Evolutionary conservation across 2,329 filamentous ascomycete species (phyloP), one percentile per base, ranked within the genome.

Genomic region (Fusarium sp.): DNA sequence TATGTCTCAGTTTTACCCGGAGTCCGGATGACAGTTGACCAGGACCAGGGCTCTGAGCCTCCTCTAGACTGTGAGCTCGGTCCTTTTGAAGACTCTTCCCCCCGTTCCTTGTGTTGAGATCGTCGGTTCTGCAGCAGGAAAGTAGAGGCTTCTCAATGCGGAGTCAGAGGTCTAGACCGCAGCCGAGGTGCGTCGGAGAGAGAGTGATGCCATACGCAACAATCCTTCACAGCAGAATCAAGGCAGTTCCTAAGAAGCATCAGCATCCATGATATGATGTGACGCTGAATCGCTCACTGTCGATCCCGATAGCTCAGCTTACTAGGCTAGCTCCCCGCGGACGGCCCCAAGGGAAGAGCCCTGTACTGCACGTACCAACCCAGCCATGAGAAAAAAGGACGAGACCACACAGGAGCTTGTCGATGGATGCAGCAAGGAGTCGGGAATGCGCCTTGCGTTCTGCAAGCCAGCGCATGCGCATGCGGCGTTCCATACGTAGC

Each of bases 381-480:
- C 56, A 58, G 27, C 48, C 24, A 52, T 29, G 27, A 52, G 48
- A 52, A 50, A 52, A 52, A 52, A 52, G 18, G 24, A 52, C 48
- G 27, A 52, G 48, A 56, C 64, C 61, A 64, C 57, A 58, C 48
- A 52, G 24, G 29, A 27, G 37, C 54, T 22, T 35, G 24, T 48
- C 62, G 59, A 52, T 39, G 45, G 63, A 70, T 64, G 63, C 62
- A 64, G 48, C 64, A 67, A 57, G 59, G 62, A 73, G 69, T 68
- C 69, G 61, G 64, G 70, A 68, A 74, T 72, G 69, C 64, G 64
- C 66, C 52, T 64, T 54, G 57, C 64, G 33, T 68, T 63, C 64
- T 71, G 72, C 72, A 74, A 65, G 64, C 59, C 65, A 69, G 70
- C 72, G 61, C 67, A 73, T 71, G 70, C 72, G 59, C 61, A 68